Conservation (phyloP, 257 asterid genomes). For the Ocimum tenuiflorum region DNA sequence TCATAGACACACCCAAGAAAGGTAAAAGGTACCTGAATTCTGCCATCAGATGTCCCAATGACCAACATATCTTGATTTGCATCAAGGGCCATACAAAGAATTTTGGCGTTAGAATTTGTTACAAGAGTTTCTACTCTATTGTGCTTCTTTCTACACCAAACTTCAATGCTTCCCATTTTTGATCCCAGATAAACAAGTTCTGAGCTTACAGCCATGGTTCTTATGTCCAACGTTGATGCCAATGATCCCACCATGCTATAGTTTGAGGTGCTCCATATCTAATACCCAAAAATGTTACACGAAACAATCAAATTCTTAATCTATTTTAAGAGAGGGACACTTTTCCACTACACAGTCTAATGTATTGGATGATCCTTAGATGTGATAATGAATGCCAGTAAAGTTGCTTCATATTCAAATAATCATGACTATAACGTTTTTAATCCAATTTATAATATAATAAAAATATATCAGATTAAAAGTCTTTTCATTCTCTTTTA, state of each 20-base stretch:
- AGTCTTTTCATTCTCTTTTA: too few species aligned
- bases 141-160: conserved; percentile 67
- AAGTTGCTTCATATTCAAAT: too few species aligned
- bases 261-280: conserved; percentile 70
- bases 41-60: conserved; percentile 78
- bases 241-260: conserved; percentile 51
- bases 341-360: too few species aligned
- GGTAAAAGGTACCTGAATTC: conserved; percentile 47
- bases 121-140: conserved; percentile 62
- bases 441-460: too few species aligned
- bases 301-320: too few species aligned
- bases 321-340: too few species aligned
- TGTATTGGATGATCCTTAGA: too few species aligned
- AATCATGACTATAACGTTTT: too few species aligned
- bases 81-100: conserved; percentile 59
- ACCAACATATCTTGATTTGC: conserved; percentile 47
- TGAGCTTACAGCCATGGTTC: conserved; percentile 55
- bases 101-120: conserved; percentile 37
- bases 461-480: too few species aligned
- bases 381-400: too few species aligned
- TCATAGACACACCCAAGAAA: too few species aligned
- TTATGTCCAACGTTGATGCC: conserved; percentile 48
- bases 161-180: conserved; percentile 58
- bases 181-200: conserved; percentile 63
- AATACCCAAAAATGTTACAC: background rate